Percentiles rank a stretch among this genome's conserved stretches.
phyloP scores from a whole-genome alignment of 768 basidiomycete species.

The Mycena galericulata region DNA sequence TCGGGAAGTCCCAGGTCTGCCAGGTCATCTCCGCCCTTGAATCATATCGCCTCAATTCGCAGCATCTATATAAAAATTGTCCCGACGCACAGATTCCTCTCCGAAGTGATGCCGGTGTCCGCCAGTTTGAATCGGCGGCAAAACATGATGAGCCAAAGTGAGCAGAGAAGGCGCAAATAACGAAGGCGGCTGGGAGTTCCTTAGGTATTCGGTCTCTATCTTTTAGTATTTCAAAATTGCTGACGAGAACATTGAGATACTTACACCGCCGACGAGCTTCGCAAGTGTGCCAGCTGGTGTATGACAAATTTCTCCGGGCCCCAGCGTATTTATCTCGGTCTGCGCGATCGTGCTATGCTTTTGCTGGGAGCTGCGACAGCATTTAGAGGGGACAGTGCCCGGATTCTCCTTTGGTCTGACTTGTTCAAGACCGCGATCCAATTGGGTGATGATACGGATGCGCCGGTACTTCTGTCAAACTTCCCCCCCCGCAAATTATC shows the following conservation, averaged over 20 bases:
- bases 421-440: background rate
- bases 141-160: conserved; percentile 36
- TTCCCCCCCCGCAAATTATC: background rate
- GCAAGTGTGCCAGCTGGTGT: background rate
- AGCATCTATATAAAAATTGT: background rate
- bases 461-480: background rate
- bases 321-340: background rate
- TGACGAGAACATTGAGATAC: too few species aligned
- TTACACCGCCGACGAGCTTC: too few species aligned
- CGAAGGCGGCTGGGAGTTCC: conserved; percentile 39
- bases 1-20: background rate
- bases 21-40: background rate
- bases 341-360: background rate
- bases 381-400: too few species aligned
- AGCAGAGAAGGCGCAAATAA: conserved; percentile 30
- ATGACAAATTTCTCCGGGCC: background rate
- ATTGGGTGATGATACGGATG: background rate
- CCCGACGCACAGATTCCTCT: conserved; percentile 28
- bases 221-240: too few species aligned
- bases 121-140: conserved; percentile 33
- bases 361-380: too few species aligned
- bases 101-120: conserved; percentile 36
- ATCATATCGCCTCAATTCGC: background rate
- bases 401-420: background rate
- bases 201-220: background rate